Evolutionary conservation across 257 asterid species (phyloP), one percentile per base, ranked within the genome.

Genomic region (Agastache rugosa): DNA sequence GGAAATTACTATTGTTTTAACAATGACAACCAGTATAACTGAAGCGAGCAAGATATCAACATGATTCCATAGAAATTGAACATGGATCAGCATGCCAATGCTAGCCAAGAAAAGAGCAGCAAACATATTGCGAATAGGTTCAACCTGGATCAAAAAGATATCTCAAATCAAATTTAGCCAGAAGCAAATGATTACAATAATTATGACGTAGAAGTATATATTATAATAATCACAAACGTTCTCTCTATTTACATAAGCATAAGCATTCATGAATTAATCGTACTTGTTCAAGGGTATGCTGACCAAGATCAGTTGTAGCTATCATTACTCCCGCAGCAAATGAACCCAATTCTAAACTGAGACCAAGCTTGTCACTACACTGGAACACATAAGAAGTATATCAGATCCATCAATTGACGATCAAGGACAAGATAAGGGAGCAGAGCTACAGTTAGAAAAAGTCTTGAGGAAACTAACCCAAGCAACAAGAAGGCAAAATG

Each of bases 251-350:
- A 41, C 68, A 35, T 42, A 71, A 60, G 66, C 74, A 77, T 55
- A 15, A 29, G 64, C 34, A 61, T 35, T 58, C 34, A 71, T 37
- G 55, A 54, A 48, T 19, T 29, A 31, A 47, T 68, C 84, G 69
- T 83, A 95, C 98, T 87, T 95, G 99, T 76, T 95, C 97, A 29
- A 90, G 96, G 14, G 99, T 95, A 78, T 95, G 99, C 76, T 95
- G 99, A 75, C 90, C 96, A 79, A 92, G 96, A 82, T 95, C 98
- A 48, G 99, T 95, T 11, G 99, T 92, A 15, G 99, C 85, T 86
- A 95, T 95, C 99, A 95, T 95, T 72, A 92, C 98, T 72, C 99
- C 98, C 73, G 99, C 99, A 76, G 96, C 98, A 90, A 95, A 92
- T 31, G 99, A 95, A 63, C 99, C 99, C 96, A 95, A 81, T 80